Conservation (phyloP, 306 rosid species). For the Vigna reflexopilosa region DNA sequence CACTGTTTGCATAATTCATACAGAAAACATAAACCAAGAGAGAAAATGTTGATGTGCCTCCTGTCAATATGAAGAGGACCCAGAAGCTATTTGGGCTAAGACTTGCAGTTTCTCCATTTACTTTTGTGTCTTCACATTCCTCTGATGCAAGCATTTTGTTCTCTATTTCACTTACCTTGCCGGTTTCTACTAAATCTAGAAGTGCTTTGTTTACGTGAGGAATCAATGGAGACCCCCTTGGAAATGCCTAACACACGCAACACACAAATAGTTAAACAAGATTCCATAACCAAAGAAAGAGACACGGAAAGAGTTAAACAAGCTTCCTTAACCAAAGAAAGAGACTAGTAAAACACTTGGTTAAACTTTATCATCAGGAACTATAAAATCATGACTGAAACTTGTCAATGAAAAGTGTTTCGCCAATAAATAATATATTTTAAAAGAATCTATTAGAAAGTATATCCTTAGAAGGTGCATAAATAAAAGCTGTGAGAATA, state of each 20-base stretch:
- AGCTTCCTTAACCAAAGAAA: neutral
- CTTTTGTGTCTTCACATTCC: constrained; percentile 39
- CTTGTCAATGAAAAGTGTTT: too few relatives aligned
- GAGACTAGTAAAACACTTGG: neutral
- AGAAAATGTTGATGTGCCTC: constrained; percentile 34
- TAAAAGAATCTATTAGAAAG: neutral
- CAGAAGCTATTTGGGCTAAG: constrained; percentile 53
- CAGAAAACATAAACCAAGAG: constrained; percentile 44
- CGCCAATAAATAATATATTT: too few relatives aligned
- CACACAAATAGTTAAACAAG: neutral
- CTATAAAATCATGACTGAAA: neutral
- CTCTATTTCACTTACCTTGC: constrained; percentile 44
- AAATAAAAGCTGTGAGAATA: neutral
- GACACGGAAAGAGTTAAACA: neutral
- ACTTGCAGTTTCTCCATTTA: constrained; percentile 38
- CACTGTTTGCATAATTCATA: neutral
- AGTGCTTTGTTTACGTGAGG: constrained; percentile 46
- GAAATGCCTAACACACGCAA: constrained; percentile 47
- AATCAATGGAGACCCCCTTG: constrained; percentile 50
- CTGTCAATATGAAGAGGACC: too few relatives aligned
- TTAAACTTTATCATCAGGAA: neutral
- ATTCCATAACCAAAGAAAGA: too few relatives aligned
- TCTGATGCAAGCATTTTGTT: constrained; percentile 49
- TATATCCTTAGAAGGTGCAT: neutral
- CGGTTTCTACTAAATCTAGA: constrained; percentile 45